These are phyloP conservation scores for Zalaria obscura DNA, from an alignment of 2,329 filamentous ascomycete species.

Conservation along the genomic window DNA sequence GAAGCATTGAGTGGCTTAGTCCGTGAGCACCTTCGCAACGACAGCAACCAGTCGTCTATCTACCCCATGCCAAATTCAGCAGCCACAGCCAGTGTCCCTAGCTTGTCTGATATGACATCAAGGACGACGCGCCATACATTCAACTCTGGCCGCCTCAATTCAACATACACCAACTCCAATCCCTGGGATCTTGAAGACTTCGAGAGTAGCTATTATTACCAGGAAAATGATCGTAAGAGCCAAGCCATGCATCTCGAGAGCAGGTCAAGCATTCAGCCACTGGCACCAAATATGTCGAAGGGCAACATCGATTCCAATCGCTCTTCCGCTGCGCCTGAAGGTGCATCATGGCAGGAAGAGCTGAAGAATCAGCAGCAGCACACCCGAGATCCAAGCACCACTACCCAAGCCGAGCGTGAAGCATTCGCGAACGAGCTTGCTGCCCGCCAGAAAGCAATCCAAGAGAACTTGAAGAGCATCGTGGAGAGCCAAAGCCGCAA, in stretches of 20 bases:
- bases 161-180: slow-evolving; percentile 37
- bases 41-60: slow-evolving; percentile 70
- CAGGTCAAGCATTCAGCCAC: not conserved
- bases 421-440: slow-evolving; percentile 64
- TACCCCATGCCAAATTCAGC: slow-evolving; percentile 37
- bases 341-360: slow-evolving; percentile 34
- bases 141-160: slow-evolving; percentile 23
- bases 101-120: slow-evolving; percentile 1
- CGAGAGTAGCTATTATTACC: slow-evolving; percentile 22
- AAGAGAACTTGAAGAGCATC: slow-evolving; percentile 58
- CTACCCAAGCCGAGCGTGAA: slow-evolving; percentile 43
- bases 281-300: slow-evolving; percentile 5
- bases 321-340: slow-evolving; percentile 7
- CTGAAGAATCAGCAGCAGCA: slow-evolving; percentile 25
- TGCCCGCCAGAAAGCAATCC: slow-evolving; percentile 53
- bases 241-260: slow-evolving; percentile 20
- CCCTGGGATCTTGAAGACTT: slow-evolving; percentile 41
- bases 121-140: slow-evolving; percentile 2
- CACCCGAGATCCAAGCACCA: slow-evolving; percentile 33
- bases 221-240: slow-evolving; percentile 20
- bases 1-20: slow-evolving; percentile 39
- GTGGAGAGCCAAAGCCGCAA: slow-evolving; percentile 43
- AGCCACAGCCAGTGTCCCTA: slow-evolving; percentile 20
- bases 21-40: slow-evolving; percentile 54
- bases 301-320: slow-evolving; percentile 1